Evolutionary conservation across 164 flowering plant genomes (phyloP), one percentile per base, ranked within the genome.

Genomic region (Macadamia tetraphylla): DNA sequence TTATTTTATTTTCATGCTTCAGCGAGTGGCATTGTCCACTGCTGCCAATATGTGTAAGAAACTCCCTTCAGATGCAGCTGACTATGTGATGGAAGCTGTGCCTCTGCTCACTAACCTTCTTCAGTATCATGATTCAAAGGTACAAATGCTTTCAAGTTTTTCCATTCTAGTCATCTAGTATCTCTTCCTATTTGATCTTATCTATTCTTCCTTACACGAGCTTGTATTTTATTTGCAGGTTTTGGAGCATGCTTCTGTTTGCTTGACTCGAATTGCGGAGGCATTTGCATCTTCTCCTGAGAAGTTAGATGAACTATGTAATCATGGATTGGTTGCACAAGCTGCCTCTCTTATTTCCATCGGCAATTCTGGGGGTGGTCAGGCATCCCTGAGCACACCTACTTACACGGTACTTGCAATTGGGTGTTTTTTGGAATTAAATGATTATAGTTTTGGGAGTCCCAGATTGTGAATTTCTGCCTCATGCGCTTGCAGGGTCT

Each of bases 31-130:
- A 67, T 71, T 95, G 51, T 84, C 98, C 58, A 95, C 99, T 75
- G 99, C 99, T 75, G 99, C 97, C 76, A 95, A 95, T 80, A 95
- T 95, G 91, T 95, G 99, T 82, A 95, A 89, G 86, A 95, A 95
- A 69, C 97, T 95, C 53, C 97, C 99, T 66, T 87, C 99, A 5
- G 99, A 95, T 89, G 98, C 99, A 29, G 86, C 99, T 67, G 99
- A 95, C 78, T 92, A 88, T 86, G 99, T 92, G 70, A 92, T 92
- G 97, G 98, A 92, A 76, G 97, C 98, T 69, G 97, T 95, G 56
- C 99, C 99, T 51, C 77, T 91, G 53, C 81, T 95, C 74, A 92
- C 97, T 17, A 91, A 92, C 74, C 94, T 91, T 63, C 96, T 95
- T 49, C 99, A 92, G 76, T 88, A 95, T 79, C 99, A 88, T 65